Evolutionary conservation across 2,329 filamentous ascomycete genomes (phyloP), one percentile per base, ranked within the genome.

Genomic region (Dactylellina cionopaga): DNA sequence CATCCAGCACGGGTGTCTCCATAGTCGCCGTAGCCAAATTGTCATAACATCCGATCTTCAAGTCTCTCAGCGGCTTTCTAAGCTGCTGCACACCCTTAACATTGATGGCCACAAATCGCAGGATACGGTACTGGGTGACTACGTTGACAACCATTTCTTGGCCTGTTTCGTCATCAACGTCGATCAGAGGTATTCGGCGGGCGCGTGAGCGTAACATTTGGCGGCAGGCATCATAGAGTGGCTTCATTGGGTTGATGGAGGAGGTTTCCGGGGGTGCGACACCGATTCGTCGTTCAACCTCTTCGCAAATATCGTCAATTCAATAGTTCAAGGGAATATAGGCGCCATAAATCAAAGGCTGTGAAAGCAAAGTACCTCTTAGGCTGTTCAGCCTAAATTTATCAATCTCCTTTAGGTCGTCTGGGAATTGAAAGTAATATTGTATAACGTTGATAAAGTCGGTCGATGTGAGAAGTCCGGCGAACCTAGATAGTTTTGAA

Each of bases 381-480:
- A 99, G 86, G 79, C 92, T 96, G 82, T 91, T 94, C 74, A 99
- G 83, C 47, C 92, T 89, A 80, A 99, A 97, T 80, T 96, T 91
- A 76, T 98, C 95, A 77, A 99, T 91, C 79, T 94, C 89, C 75
- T 89, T 88, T 73, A 98, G 86, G 68, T 93, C 90, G 76, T 96
- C 92, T 1, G 94, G 95, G 77, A 95, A 96, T 81, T 98, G 93
- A 85, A 92, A 97, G 84, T 99, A 98, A 82, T 99, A 99, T 80
- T 98, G 94, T 39, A 99, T 96, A 65, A 99, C 90, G 79, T 99
- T 99, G 82, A 99, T 96, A 80, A 95, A 99, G 82, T 99, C 95
- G 73, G 92, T 96, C 74, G 92, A 95, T 25, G 95, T 99, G 75
- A 99, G 85, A 51, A 99, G 87, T 37, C 95, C 95, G 39, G 94